Evolutionary conservation across 176 grass and related monocot species (phyloP).

Genomic region (Tillandsia leiboldiana): DNA sequence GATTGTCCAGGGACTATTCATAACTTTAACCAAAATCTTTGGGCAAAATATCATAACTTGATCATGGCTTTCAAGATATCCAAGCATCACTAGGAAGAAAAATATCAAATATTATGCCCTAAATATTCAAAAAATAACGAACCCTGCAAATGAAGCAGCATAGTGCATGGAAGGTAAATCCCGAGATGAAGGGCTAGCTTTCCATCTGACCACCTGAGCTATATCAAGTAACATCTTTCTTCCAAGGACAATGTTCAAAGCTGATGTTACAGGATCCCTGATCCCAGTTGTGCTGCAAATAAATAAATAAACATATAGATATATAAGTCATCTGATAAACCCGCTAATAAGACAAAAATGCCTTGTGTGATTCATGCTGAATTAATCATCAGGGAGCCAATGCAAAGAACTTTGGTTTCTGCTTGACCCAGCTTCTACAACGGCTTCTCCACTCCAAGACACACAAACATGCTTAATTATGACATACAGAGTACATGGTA

Average conservation of each 20-base stretch:
- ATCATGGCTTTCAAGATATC: background rate
- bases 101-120: background rate
- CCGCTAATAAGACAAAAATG: background rate
- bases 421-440: too few relatives aligned
- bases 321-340: background rate
- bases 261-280: conserved; percentile 84
- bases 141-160: conserved; percentile 96
- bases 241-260: conserved; percentile 81
- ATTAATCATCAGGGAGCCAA: background rate
- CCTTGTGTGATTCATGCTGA: background rate
- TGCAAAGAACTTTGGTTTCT: background rate
- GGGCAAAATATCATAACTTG: background rate
- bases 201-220: conserved; percentile 95
- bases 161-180: conserved; percentile 63
- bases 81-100: background rate
- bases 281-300: conserved; percentile 72
- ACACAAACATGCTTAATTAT: too few relatives aligned
- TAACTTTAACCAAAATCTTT: background rate
- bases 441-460: too few relatives aligned
- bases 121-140: conserved; percentile 11
- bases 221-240: conserved; percentile 80
- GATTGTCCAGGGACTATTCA: background rate
- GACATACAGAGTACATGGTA: too few relatives aligned
- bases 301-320: background rate
- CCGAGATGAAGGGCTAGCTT: conserved; percentile 54